Percentiles rank a stretch among this genome's conserved stretches.
Evolutionary conservation across 2,329 filamentous ascomycete species (phyloP).

Genomic region (Exophiala sideris): DNA sequence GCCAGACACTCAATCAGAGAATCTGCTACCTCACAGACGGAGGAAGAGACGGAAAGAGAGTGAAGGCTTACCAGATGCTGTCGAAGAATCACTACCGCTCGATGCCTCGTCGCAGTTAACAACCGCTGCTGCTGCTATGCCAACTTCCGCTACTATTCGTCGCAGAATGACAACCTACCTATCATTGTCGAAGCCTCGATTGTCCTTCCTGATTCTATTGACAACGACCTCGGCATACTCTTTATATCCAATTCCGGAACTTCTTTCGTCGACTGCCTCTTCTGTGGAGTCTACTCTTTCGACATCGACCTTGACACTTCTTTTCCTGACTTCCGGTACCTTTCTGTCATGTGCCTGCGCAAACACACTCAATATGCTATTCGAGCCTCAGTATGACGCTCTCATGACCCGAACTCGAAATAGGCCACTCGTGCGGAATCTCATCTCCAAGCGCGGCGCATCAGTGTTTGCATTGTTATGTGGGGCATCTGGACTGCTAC

Average conservation of each 20-base stretch:
- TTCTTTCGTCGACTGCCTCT: conserved; percentile 69
- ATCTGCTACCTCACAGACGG: conserved; percentile 25
- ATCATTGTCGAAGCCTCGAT: conserved; percentile 89
- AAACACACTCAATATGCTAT: conserved; percentile 95
- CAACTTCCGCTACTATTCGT: conserved; percentile 52
- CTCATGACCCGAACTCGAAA: conserved; percentile 93
- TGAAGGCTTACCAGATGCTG: neutral
- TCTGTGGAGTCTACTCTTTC: conserved; percentile 75
- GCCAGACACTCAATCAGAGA: conserved; percentile 1
- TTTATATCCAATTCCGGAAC: conserved; percentile 84
- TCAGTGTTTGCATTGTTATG: conserved; percentile 74
- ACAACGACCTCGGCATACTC: conserved; percentile 89
- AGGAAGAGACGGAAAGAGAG: conserved; percentile 22
- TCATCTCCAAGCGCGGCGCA: conserved; percentile 70
- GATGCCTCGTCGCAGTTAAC: conserved; percentile 63
- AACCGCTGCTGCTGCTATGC: conserved; percentile 54
- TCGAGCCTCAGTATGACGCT: conserved; percentile 85
- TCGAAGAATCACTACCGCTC: conserved; percentile 44
- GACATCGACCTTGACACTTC: conserved; percentile 76
- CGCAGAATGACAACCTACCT: conserved; percentile 77
- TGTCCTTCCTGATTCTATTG: conserved; percentile 86
- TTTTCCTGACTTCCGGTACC: conserved; percentile 88
- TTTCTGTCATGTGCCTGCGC: conserved; percentile 85
- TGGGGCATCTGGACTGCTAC: conserved; percentile 64
- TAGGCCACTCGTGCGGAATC: conserved; percentile 76